Evolutionary conservation across 805 yeast species (phyloP).

Genomic region (Metahyphopichia silvanorum): DNA sequence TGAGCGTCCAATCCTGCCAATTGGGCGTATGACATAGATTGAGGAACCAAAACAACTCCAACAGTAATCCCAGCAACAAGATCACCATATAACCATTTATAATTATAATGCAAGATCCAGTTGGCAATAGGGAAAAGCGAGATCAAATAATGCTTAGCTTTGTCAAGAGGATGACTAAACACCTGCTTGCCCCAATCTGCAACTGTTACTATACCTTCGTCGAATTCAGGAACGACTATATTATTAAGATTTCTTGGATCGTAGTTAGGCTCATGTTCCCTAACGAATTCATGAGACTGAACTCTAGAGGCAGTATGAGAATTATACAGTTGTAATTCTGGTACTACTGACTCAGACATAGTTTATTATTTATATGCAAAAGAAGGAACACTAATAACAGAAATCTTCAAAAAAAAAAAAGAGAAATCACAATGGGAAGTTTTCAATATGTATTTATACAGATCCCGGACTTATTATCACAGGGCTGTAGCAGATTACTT

Average conservation of each 20-base stretch:
- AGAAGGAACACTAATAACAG: not conserved
- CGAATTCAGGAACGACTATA: constrained; percentile 33
- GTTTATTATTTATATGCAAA: no score
- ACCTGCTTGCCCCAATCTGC: constrained; percentile 25
- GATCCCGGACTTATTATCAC: no score
- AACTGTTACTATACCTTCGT: constrained; percentile 31
- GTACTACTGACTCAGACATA: constrained; percentile 20
- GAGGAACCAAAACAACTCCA: constrained; percentile 91
- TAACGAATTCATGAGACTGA: constrained; percentile 13
- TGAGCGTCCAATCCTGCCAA: constrained; percentile 79
- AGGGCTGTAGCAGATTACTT: no score
- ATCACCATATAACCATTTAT: constrained; percentile 76
- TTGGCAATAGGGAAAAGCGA: constrained; percentile 74
- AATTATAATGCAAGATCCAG: constrained; percentile 87
- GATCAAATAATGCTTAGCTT: constrained; percentile 44
- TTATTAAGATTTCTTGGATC: constrained; percentile 3
- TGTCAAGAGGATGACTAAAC: constrained; percentile 36
- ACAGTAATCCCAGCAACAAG: constrained; percentile 91
- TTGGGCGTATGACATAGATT: constrained; percentile 92
- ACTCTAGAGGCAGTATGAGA: constrained; percentile 12
- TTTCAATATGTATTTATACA: no score
- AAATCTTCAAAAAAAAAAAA: no score
- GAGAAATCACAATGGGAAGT: no score
- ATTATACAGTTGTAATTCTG: constrained; percentile 6
- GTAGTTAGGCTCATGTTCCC: constrained; percentile 6